A percentile compares a stretch with the other conserved stretches of the same genome.
Conservation (phyloP, 768 basidiomycete species). For the Russula sp. region DNA sequence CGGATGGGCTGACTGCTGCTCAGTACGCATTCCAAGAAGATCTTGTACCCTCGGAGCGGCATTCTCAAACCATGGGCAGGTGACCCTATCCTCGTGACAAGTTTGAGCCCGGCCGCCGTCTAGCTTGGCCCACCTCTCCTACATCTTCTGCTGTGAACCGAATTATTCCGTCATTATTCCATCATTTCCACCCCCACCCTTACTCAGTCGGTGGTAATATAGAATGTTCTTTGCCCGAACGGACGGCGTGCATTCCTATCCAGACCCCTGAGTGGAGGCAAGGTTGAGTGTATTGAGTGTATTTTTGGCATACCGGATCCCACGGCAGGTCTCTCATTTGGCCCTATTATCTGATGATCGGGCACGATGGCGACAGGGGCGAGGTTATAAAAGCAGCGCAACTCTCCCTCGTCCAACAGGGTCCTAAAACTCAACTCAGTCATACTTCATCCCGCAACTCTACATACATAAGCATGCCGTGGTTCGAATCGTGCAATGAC, state of each 20-base stretch:
- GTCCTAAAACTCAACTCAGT: background rate
- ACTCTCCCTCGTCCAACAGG: background rate
- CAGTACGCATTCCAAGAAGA: too few relatives aligned
- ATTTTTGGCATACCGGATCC: background rate
- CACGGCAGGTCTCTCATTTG: background rate
- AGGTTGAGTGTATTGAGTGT: background rate
- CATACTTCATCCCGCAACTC: background rate
- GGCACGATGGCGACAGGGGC: background rate
- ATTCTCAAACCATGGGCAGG: background rate
- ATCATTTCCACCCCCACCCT: background rate
- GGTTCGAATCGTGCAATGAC: background rate
- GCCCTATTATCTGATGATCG: background rate
- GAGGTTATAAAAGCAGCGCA: background rate
- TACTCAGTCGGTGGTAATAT: background rate
- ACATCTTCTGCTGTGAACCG: background rate
- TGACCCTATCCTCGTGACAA: background rate
- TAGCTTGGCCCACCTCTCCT: background rate
- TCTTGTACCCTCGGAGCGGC: background rate
- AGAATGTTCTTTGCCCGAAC: background rate
- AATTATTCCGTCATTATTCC: background rate
- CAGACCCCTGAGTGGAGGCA: background rate
- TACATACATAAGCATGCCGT: background rate
- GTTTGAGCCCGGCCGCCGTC: background rate
- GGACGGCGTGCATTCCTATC: background rate
- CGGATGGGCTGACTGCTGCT: background rate